Evolutionary conservation across 306 rosid species (phyloP).

Genomic region (Elaeagnus macrophylla): DNA sequence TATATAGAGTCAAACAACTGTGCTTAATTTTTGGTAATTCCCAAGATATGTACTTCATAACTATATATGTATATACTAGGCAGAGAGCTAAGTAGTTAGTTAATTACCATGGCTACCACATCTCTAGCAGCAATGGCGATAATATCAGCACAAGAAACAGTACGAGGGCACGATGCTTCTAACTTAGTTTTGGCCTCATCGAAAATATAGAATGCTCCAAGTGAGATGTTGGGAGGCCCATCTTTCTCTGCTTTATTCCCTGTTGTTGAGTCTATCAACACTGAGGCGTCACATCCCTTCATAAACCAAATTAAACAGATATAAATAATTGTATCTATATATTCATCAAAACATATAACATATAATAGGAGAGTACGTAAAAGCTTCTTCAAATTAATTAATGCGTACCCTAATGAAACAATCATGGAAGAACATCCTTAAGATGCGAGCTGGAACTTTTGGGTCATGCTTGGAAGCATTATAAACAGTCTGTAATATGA

Average conservation of each 20-base stretch:
- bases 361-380: no score
- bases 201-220: slow-evolving; percentile 52
- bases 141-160: slow-evolving; percentile 69
- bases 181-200: slow-evolving; percentile 57
- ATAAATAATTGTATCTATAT: no score
- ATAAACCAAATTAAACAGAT: background rate
- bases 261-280: slow-evolving; percentile 53
- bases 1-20: no score
- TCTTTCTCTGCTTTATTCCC: slow-evolving; percentile 60
- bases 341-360: no score
- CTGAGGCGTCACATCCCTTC: slow-evolving; percentile 69
- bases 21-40: no score
- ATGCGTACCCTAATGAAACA: slow-evolving; percentile 82
- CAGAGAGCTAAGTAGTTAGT: no score
- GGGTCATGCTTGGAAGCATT: slow-evolving; percentile 49
- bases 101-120: slow-evolving; percentile 42
- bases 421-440: slow-evolving; percentile 75
- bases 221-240: slow-evolving; percentile 54
- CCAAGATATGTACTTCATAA: no score
- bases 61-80: no score
- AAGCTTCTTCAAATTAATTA: no score
- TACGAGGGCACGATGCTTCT: slow-evolving; percentile 49
- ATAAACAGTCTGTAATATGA: slow-evolving; percentile 43
- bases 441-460: slow-evolving; percentile 59
- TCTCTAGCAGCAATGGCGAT: slow-evolving; percentile 69